Base-by-base conservation (phyloP, 768 basidiomycete genomes). In the Trametes gibbosa region DNA sequence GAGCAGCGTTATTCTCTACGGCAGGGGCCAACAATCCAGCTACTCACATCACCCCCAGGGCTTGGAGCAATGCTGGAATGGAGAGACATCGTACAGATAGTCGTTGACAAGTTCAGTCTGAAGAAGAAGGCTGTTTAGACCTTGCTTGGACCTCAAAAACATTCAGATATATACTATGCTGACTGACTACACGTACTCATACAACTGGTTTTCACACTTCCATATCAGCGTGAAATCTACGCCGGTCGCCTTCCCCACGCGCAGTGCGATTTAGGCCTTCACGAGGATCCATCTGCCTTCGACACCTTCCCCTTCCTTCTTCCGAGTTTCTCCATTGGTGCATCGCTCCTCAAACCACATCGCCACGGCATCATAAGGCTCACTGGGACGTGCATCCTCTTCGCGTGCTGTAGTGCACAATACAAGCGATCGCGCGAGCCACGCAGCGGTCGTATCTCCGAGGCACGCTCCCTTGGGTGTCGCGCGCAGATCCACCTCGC, bases 31-130 rank as follows among this genome's bases (percentile, higher is more conserved):
- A 34, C 25, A 57, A 35, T 53, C 7, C 23, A 37, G 6, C 17
- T 27, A 34, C 23, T 14, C 12, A 43, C 19, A 39, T 16, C 34
- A 21, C 51, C 5, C 21, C 34, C 57, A 95, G 94, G 95, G 6
- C 63, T 91, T 0, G 96, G 96, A 13, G 96, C 95, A 2, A 98
- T 98, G 96, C 89, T 89, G 1, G 95, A 98, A 66, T 98, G 96
- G 96, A 79, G 76, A 46, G 94, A 98, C 49, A 90, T 98, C 34
- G 89, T 92, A 21, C 71, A 81, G 50, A 78, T 88, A 34, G 89
- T 90, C 7, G 86, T 86, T 5, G 79, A 85, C 50, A 70, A 61
- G 41, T 89, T 86, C 58, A 21, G 35, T 12, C 68, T 73, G 21
- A 37, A 41, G 29, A 51, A 43, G 46, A 58, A 32, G 39, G n/a